Base-by-base conservation (phyloP, 495 filamentous ascomycete genomes). In the Halenospora varia region DNA sequence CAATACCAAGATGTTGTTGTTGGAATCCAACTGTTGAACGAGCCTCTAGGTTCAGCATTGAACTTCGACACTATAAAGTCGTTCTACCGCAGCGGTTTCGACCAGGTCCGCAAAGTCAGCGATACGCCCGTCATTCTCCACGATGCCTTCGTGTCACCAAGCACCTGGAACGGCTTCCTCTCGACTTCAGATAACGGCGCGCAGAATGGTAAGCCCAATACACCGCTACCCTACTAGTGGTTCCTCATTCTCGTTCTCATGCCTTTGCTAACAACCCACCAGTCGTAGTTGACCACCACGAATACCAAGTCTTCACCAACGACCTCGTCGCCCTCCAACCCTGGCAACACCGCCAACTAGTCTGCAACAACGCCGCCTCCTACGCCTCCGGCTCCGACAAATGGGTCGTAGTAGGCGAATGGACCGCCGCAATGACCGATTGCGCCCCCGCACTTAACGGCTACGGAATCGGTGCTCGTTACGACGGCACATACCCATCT, bases 401-500 rank as follows among this genome's bases (percentile, higher is more conserved):
- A 71, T 86, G 82, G 78, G 83, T 82, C 35, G 71, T 91, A 25
- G 76, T 86, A 9, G 88, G 88, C 22, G 88, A 92, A 67, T 86
- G 83, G 80, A 75, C 73, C 10, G 82, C 68, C 25, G 83, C 83
- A 0, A 72, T 88, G 75, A 91, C 88, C 13, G 88, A 92, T 64
- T 92, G 88, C 65, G 85, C 88, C 8, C 79, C 78, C 51, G 82
- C 78, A 46, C 79, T 91, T 19, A 91, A 91, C 61, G 88, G 86
- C 25, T 80, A 81, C 52, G 79, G 80, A 10, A 71, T 83, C 48
- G 87, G 85, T 24, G 77, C 85, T 13, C 80, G 88, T 18, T 92
- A 87, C 68, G 86, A 90, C 59, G 86, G 86, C 17, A 79, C 52
- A 75, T 91, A 26, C 88, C 89, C 65, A 83, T 85, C 46, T 77